These are phyloP conservation scores for Zoysia matrella DNA, from an alignment of 202 grass and related monocot species.

Conservation along the genomic window DNA sequence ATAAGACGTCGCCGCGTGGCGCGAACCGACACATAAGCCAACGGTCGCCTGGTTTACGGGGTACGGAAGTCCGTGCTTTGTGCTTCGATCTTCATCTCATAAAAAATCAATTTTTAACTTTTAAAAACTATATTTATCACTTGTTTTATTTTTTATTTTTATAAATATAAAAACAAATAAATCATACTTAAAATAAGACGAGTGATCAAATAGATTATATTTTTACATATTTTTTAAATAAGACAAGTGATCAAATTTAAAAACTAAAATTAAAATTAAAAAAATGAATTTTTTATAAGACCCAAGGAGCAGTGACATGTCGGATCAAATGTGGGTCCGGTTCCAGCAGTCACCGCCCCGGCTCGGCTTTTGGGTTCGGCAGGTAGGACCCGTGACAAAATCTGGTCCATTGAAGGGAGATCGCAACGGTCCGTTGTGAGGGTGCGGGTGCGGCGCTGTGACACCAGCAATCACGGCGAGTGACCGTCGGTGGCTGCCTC, in stretches of 20 bases:
- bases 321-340: rapidly evolving
- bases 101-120: too few relatives aligned
- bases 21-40: neutral
- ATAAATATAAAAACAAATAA: too few relatives aligned
- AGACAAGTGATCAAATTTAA: too few relatives aligned
- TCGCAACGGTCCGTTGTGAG: neutral
- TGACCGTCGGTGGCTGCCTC: slow-evolving; percentile 29
- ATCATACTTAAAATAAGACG: too few relatives aligned
- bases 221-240: too few relatives aligned
- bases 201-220: too few relatives aligned
- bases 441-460: neutral
- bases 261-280: too few relatives aligned
- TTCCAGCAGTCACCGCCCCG: neutral
- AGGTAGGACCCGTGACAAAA: neutral
- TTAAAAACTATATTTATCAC: neutral
- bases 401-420: neutral
- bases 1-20: neutral
- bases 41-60: slow-evolving; percentile 30
- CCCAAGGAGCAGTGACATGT: too few relatives aligned
- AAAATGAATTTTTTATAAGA: too few relatives aligned
- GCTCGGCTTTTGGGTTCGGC: neutral
- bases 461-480: neutral
- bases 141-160: too few relatives aligned
- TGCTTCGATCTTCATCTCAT: too few relatives aligned
- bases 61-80: too few relatives aligned